phyloP scores from a whole-genome alignment of 1,284 basidiomycete genomes.

The Crepidotus sp. region DNA sequence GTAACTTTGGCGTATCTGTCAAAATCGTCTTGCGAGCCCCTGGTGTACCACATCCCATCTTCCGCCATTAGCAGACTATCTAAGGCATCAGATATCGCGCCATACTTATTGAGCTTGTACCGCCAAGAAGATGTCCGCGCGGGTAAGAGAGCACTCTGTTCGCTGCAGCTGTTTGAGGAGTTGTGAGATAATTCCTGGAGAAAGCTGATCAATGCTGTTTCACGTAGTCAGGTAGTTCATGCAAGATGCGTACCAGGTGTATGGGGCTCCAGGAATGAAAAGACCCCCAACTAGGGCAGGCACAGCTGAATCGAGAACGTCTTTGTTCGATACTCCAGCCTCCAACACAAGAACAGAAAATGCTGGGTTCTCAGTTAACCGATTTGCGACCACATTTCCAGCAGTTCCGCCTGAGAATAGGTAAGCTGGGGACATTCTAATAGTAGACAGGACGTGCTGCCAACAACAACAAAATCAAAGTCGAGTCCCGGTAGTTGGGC shows the following conservation, averaged over 20 bases:
- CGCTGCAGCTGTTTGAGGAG: constrained; percentile 1
- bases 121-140: constrained; percentile 21
- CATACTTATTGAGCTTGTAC: constrained; percentile 28
- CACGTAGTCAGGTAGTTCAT: not conserved
- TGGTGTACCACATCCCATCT: constrained; percentile 33
- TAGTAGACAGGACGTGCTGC: not conserved
- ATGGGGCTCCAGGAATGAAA: not conserved
- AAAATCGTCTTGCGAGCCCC: constrained; percentile 32
- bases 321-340: constrained; percentile 13
- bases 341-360: constrained; percentile 20
- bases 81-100: not conserved
- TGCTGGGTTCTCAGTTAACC: constrained; percentile 19
- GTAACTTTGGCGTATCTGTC: constrained; percentile 29
- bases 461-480: constrained; percentile 5
- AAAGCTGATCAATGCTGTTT: not conserved
- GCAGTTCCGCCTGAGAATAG: constrained; percentile 19
- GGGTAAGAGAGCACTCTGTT: not conserved
- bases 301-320: constrained; percentile 11
- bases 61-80: not conserved
- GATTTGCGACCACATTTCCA: constrained; percentile 19
- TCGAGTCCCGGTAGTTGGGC: not conserved
- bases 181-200: constrained; percentile 9
- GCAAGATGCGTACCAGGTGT: constrained; percentile 14
- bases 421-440: not conserved
- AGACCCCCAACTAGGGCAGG: constrained; percentile 1